Evolutionary conservation across 179 eudicot genomes (phyloP), one percentile per base, ranked within the genome.

Genomic region (Amaranthus tricolor): DNA sequence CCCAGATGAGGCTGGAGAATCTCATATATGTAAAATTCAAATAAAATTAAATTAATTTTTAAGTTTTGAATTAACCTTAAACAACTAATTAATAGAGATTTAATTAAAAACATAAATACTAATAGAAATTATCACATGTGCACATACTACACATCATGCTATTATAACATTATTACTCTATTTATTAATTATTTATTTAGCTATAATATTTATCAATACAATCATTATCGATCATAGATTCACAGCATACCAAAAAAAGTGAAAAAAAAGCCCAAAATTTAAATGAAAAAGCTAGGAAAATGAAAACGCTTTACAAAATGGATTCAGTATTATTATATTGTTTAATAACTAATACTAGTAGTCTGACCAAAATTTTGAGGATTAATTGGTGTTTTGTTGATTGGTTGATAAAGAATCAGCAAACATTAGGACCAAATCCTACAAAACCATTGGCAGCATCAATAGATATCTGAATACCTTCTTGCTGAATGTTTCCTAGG

Each of bases 401-500:
- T 45, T 15, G 7, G 5, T 7, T n/a, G 4, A 10, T 48, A 17
- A 49, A 47, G 2, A n/a, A 2, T 79, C 54, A 91, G 76, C 98
- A 94, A 16, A 87, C 85, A 61, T 90, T 91, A 56, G 97, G 98
- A 24, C 97, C 95, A 75, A 94, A 94, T 17, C 97, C 97, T 31
- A 91, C 84, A 81, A 83, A 85, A 0, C 93, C 97, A 76, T 79
- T 91, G 6, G 91, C 81, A 16, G 83, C 91, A 83, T 91, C 96
- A 66, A 89, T 77, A 1, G 97, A 91, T 12, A 94, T 87, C 76
- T 91, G 97, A 63, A 94, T 94, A 9, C 98, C 98, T 68, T 94
- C 96, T 76, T 94, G 98, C 62, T 93, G 98, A 63, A 93, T 93
- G 59, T 93, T 93, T 54, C 98, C 98, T 12, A 93, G 84, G 64